Evolutionary conservation across 345 rosid species (phyloP), one percentile per base, ranked within the genome.

Genomic region (Arabidopsis arenosa): DNA sequence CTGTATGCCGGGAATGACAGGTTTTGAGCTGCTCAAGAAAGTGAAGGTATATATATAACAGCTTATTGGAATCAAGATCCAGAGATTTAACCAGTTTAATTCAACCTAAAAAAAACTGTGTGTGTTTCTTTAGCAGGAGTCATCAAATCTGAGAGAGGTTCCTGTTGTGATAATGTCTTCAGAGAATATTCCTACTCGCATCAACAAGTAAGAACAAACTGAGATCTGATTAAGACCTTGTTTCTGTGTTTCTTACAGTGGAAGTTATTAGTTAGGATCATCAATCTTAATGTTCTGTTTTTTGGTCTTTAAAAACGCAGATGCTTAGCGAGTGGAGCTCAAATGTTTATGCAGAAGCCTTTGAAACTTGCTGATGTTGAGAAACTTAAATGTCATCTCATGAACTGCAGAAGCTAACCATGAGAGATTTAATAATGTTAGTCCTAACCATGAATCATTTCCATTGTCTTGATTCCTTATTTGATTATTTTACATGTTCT

Each of bases 1-100:
- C 21, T 91, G 96, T 63, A 93, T 93, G 98, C 96, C 98, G 0
- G 97, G 93, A 72, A 93, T 93, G 98, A 89, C 98, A 1, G 96
- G 98, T 21, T 93, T 86, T 39, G 96, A 93, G 66, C 84, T 91
- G 0, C 96, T 91, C 9, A 91, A 93, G 86, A 91, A 82, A 83
- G 84, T 93, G 26, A 93, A 93, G 97, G 98, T 88, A 76, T 23
- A 17, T 5, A 53, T 49, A 59, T 59, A 48, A 39, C 6, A 10
- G 2, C 11, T 45, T 74, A 4, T 56, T 21, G 21, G 4, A 48
- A 28, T 33, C 10, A 58, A 54, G 7, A 28, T 13, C 1, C 0
- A 66, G 7, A 49, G 32, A 30, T 17, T 32, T 30, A 7, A 18
- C 60, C 9, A 7, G 41, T 74, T 64, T 35, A 7, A 15, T 55